Conservation (phyloP, 2,329 filamentous ascomycete genomes). For the Parafenestella ontariensis region DNA sequence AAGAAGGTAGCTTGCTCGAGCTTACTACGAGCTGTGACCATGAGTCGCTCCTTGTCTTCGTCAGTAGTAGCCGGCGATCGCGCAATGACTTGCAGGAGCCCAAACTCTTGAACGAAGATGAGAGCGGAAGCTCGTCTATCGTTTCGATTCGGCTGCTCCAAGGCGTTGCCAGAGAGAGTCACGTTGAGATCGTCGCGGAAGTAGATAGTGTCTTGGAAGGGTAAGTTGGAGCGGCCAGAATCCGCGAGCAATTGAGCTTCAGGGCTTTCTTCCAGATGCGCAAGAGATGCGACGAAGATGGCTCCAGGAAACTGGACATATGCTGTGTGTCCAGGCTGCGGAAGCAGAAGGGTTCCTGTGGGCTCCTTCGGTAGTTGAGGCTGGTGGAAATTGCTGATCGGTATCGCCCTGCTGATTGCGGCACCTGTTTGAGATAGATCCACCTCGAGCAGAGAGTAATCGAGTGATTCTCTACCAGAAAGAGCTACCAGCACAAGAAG, state of each 20-base stretch:
- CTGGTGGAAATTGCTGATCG: conserved; percentile 63
- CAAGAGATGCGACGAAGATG: conserved; percentile 77
- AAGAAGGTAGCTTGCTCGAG: conserved; percentile 96
- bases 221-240: conserved; percentile 48
- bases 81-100: conserved; percentile 62
- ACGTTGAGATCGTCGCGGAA: conserved; percentile 65
- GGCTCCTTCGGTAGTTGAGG: conserved; percentile 44
- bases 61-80: conserved; percentile 67
- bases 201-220: conserved; percentile 87
- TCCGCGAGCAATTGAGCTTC: conserved; percentile 73
- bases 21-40: conserved; percentile 83
- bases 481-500: conserved; percentile 44
- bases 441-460: conserved; percentile 79
- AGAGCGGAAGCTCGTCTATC: conserved; percentile 53
- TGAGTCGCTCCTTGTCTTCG: conserved; percentile 46
- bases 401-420: conserved; percentile 71
- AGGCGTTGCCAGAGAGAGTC: conserved; percentile 57
- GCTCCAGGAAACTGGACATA: conserved; percentile 83
- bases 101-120: conserved; percentile 64
- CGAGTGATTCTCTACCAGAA: conserved; percentile 46
- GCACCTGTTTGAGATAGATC: conserved; percentile 62
- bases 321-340: conserved; percentile 78
- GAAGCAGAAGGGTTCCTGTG: conserved; percentile 70
- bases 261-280: conserved; percentile 71
- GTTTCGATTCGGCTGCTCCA: conserved; percentile 54